phyloP scores from a whole-genome alignment of 345 rosid genomes.

The Hibiscus tridactylites region DNA sequence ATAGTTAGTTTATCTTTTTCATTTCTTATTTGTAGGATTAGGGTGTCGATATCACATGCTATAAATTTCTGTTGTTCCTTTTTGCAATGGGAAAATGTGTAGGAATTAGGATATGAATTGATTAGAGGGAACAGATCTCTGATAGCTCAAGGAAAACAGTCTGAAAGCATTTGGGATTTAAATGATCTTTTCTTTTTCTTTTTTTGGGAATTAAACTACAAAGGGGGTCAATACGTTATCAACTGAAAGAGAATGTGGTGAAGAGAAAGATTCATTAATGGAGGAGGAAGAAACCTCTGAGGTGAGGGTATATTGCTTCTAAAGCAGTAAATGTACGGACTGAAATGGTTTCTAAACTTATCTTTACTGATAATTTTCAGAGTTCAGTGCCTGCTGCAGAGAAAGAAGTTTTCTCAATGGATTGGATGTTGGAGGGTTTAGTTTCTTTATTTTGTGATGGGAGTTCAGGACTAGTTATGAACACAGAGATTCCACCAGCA shows the following conservation, averaged over 20 bases:
- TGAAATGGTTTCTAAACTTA: neutral
- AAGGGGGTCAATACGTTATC: neutral
- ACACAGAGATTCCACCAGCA: slow-evolving; percentile 26
- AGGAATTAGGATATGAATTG: neutral
- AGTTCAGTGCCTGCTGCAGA: slow-evolving; percentile 19
- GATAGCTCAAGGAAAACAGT: neutral
- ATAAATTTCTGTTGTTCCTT: neutral
- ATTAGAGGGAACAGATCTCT: neutral
- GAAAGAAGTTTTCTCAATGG: slow-evolving; percentile 27
- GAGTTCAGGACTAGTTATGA: slow-evolving; percentile 19
- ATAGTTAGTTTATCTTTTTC: neutral
- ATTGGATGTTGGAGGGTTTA: slow-evolving; percentile 34
- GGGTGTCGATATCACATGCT: too few relatives aligned
- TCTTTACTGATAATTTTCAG: neutral
- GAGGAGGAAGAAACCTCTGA: slow-evolving; percentile 12
- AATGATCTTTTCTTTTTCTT: neutral
- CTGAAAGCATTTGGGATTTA: neutral
- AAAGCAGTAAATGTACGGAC: neutral
- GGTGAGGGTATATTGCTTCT: slow-evolving; percentile 12
- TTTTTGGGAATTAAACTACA: neutral
- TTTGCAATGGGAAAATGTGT: too few relatives aligned
- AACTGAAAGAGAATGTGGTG: slow-evolving; percentile 4
- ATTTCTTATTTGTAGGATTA: neutral
- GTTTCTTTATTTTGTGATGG: slow-evolving; percentile 31
- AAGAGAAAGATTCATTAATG: slow-evolving; percentile 9